Evolutionary conservation across 306 rosid genomes (phyloP), one percentile per base, ranked within the genome.

Genomic region (Gillenia trifoliata): DNA sequence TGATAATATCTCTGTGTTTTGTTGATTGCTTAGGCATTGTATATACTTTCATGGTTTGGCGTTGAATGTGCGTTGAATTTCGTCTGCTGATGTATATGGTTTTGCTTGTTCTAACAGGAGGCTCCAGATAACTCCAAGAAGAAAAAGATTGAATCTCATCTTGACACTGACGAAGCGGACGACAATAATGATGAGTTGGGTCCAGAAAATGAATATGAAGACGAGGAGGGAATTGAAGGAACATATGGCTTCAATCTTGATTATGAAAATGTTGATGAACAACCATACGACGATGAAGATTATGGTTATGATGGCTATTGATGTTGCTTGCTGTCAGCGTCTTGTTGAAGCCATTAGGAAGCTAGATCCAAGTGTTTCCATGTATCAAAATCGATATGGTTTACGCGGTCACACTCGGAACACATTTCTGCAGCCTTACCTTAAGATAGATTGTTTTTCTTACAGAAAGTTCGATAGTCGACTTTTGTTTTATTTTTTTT

Each of bases 211-310:
- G 36, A 55, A 52, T 54, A n/a, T 12, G 64, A 70, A 0, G 74
- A 70, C 22, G 64, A 52, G 16, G 72, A 68, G 19, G 75, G 36
- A 36, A 13, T 9, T 23, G 75, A 54, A 23, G 75, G 64, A 25
- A 6, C 13, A 34, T 13, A 31, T 70, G 26, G 11, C 22, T 47
- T 73, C 17, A 33, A 61, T 23, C 60, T 38, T 6, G 45, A 73
- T 60, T 36, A 34, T 38, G 60, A 49, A 56, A 43, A 54, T 59
- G 54, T 22, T 34, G 57, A 47, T 31, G 82, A 71, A 57, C 57
- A 61, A 5, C 55, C 55, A 1, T 79, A 60, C 34, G 66, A 65
- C 8, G 56, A 68, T 30, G 83, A 79, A 49, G 50, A 71, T 54
- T 45, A 59, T 50, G 33, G 52, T 50, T 30, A 66, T 5, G 50